Base-by-base conservation (phyloP, 2,329 filamentous ascomycete genomes). In the Cladosporium austrohemisphaericum region DNA sequence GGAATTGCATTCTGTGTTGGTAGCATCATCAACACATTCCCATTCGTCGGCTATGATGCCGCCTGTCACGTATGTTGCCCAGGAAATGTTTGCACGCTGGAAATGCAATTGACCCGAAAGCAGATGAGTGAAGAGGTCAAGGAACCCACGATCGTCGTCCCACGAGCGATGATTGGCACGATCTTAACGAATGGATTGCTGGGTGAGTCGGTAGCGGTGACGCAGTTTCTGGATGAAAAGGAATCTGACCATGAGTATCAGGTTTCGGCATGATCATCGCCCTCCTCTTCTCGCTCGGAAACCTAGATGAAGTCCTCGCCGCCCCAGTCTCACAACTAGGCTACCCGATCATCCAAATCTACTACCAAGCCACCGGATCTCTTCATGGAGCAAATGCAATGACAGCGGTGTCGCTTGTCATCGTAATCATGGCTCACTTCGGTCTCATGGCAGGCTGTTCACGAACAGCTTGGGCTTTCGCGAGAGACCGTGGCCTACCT, bases 301-400 rank as follows among this genome's bases (percentile, higher is more conserved):
- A 70, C 33, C 43, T 71, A 3, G 55, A 66, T 5, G 53, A 60
- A 3, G 65, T 69, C 4, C 61, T 75, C 4, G 51, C 57, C 3
- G 64, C 70, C 0, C 55, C 66, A 1, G 74, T 70, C 7, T 32
- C 29, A 4, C 29, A 32, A 8, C 19, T 35, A 19, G 64, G 70
- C 0, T 73, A 71, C 38, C 69, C 75, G 10, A 67, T 76, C 54
- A 66, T 72, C 57, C 67, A 74, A 18, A 71, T 75, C 18, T 75
- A 78, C 36, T 60, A 66, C 41, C 54, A 70, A 40, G 68, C 69
- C 2, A 73, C 70, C 18, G 32, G 22, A 29, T 71, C 65, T 3
- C 55, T 58, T 8, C 60, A 60, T 2, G 68, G 67, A 2, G 69
- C 72, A 5, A 72, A 69, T 11, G 65, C 66, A 4, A 69, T 78